Evolutionary conservation across 805 yeast species (phyloP), one percentile per base, ranked within the genome.

Genomic region (Wickerhamiella brachini): DNA sequence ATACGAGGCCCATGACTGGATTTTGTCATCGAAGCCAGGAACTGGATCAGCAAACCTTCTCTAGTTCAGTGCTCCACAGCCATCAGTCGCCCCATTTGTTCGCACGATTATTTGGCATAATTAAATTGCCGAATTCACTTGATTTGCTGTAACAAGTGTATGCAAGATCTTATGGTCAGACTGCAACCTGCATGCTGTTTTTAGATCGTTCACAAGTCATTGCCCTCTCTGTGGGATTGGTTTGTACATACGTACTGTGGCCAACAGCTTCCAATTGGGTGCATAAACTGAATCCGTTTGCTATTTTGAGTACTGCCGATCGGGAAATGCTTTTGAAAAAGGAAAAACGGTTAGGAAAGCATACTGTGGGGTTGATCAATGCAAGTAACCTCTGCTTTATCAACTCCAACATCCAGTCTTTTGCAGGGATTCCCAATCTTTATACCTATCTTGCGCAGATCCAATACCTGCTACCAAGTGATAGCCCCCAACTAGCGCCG

Each of bases 311-410:
- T 20, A n/a, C 41, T 9, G 20, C 20, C 5, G 24, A 41, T 7
- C 22, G 13, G 5, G 9, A 41, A 41, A 41, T 41, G 44, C 44
- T 41, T 17, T 17, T 41, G 24, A 41, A 41, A 21, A 13, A 21
- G 24, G 22, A 18, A 7, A 10, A 9, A 18, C 22, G 24, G 44
- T 3, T 50, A 4, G 62, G 62, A 24, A 52, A 61, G 44, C 71
- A 78, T 60, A 83, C 95, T 10, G 86, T 93, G 0, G 97, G 97
- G 2, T 69, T 90, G 45, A 73, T 81, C 57, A 93, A 90, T 65
- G 72, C 81, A 56, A 76, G 89, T 53, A 85, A 86, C 57, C 96
- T 88, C 64, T 90, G 98, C 65, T 90, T 86, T 69, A 95, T 95
- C 54, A 90, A 93, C 62, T 78, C 94, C 7, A 80, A 89, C 0